These are phyloP conservation scores for Aureobasidium pullulans DNA, from an alignment of 2,329 filamentous ascomycete genomes.

Conservation along the genomic window DNA sequence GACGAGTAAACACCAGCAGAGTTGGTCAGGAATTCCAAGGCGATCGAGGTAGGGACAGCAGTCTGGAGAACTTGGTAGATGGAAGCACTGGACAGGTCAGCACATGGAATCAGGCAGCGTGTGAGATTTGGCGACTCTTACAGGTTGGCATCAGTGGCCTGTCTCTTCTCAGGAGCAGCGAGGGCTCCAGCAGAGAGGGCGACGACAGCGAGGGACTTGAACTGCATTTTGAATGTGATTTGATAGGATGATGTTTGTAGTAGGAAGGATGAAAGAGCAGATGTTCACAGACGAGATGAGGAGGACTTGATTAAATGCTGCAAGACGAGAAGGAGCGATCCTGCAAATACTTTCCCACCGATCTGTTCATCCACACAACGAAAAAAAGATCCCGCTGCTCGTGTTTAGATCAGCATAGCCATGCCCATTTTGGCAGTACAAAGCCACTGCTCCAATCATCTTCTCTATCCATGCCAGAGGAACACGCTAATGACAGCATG, in stretches of 20 bases:
- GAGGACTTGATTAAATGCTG: neutral
- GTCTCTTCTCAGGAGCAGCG: constrained; percentile 18
- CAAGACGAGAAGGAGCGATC: constrained; percentile 6
- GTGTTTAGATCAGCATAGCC: neutral
- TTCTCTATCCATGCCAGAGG: neutral
- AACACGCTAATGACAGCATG: constrained; percentile 5
- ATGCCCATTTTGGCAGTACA: neutral
- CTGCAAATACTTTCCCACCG: constrained; percentile 5
- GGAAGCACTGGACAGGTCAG: constrained; percentile 26
- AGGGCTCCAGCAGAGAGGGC: constrained; percentile 21
- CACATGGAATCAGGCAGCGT: neutral
- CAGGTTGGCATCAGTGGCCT: constrained; percentile 11
- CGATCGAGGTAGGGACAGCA: constrained; percentile 36
- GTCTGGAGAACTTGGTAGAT: constrained; percentile 37
- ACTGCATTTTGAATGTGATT: constrained; percentile 22
- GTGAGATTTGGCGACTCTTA: neutral
- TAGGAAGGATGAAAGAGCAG: neutral
- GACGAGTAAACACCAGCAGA: constrained; percentile 33
- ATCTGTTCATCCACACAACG: constrained; percentile 2
- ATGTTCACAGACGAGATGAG: neutral
- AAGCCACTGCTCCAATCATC: neutral
- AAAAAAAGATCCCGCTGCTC: constrained; percentile 1
- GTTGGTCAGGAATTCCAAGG: constrained; percentile 35
- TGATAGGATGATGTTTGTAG: constrained; percentile 4
- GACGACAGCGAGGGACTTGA: constrained; percentile 20